phyloP scores from a whole-genome alignment of 352 stramenopile genomes.

The Peronospora belbahrii region DNA sequence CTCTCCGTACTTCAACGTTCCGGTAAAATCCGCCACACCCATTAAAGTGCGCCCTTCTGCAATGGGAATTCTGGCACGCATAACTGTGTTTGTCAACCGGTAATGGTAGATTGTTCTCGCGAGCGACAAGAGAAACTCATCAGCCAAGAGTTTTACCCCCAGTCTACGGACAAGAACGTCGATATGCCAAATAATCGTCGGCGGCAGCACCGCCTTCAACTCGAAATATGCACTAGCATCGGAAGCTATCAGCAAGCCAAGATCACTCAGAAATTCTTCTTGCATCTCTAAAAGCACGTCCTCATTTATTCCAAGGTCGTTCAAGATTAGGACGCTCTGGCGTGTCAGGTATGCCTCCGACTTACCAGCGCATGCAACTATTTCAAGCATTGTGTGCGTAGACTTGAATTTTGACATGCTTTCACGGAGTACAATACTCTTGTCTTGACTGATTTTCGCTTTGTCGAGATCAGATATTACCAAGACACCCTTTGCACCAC shows the following conservation, averaged over 20 bases:
- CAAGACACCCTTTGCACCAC: constrained; percentile 66
- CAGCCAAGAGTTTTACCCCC: constrained; percentile 32
- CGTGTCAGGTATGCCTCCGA: constrained; percentile 65
- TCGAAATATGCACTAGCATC: constrained; percentile 38
- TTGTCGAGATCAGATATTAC: constrained; percentile 46
- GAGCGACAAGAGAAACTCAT: constrained; percentile 47
- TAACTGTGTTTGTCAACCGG: constrained; percentile 55
- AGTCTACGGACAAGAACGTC: constrained; percentile 33
- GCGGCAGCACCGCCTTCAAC: constrained; percentile 37
- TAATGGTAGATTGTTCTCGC: constrained; percentile 61
- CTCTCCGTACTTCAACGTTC: constrained; percentile 53
- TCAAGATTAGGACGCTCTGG: constrained; percentile 71
- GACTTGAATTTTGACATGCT: constrained; percentile 75
- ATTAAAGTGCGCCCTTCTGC: constrained; percentile 57
- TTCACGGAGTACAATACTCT: constrained; percentile 35
- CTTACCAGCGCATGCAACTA: constrained; percentile 42
- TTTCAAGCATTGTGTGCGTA: constrained; percentile 53
- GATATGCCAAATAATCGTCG: constrained; percentile 27
- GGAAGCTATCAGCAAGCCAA: constrained; percentile 48
- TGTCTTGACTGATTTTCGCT: constrained; percentile 6
- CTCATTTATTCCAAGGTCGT: constrained; percentile 49
- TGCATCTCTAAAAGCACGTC: constrained; percentile 61
- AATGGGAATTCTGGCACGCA: constrained; percentile 70
- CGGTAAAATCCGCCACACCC: constrained; percentile 77
- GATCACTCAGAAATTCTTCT: constrained; percentile 52